A percentile compares a stretch with the other conserved stretches of the same genome.
phyloP scores from a whole-genome alignment of 345 rosid genomes.

The Linum lewisii region DNA sequence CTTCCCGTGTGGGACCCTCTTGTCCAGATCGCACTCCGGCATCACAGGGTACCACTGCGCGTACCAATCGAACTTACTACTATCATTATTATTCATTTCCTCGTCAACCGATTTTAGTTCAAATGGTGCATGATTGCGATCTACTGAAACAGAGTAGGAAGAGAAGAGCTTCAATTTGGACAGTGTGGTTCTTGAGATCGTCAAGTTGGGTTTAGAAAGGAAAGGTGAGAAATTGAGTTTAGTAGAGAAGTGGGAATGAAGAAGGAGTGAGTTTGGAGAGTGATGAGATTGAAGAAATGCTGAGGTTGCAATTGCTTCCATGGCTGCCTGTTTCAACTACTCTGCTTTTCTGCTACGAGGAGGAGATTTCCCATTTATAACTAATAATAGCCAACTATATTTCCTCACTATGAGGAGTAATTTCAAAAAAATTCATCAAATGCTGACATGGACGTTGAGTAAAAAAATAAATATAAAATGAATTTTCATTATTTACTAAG shows the following conservation, averaged over 20 bases:
- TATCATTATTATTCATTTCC: neutral
- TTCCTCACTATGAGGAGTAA: no score
- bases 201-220: neutral
- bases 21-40: conserved; percentile 9
- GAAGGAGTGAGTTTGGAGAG: neutral
- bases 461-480: no score
- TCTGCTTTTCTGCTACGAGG: no score
- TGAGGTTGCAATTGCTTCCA: neutral
- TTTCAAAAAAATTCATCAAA: no score
- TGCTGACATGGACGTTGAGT: no score
- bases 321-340: no score
- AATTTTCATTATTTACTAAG: no score
- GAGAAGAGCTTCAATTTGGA: neutral
- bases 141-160: neutral
- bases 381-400: no score
- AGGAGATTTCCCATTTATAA: no score
- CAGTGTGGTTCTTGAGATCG: neutral
- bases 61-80: conserved; percentile 2
- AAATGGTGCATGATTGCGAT: neutral
- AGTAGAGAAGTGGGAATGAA: neutral
- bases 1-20: conserved; percentile 5
- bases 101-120: neutral
- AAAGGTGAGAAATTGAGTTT: neutral
- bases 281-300: neutral
- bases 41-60: conserved; percentile 7